Base-by-base conservation (phyloP, 2,329 filamentous ascomycete genomes). In the Fusarium buxicola region DNA sequence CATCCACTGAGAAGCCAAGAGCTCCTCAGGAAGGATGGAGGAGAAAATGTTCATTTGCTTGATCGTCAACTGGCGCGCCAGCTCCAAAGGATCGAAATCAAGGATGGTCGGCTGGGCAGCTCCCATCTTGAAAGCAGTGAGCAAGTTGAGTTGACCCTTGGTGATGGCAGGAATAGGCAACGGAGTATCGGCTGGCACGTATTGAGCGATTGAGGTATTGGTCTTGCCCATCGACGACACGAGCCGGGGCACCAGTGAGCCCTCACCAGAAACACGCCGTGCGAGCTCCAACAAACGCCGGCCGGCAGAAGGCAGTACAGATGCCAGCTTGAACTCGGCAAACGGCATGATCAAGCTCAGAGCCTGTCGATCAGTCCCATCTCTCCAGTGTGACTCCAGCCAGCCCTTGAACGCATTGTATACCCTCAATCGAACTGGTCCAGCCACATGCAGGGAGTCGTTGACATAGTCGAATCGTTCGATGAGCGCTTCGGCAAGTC, bases 351-450 rank as follows among this genome's bases (percentile, higher is more conserved):
- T 96, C 44, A 91, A 80, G 1, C 84, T 81, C 8, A 99, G 81
- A 2, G 94, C 92, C 11, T 87, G 84, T 49, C 86, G 86, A 73
- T 99, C 95, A 10, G 89, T 88, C 57, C 92, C 87, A 63, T 92
- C 87, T 43, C 91, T 88, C 94, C 95, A 99, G 76, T 99, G 93
- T 7, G 91, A 95, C 78, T 98, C 95, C 16, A 99, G 81, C 95
- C 95, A 99, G 36, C 92, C 91, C 77, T 99, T 99, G 83, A 99
- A 92, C 54, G 93, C 89, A 74, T 99, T 98, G 81, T 96, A 98
- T 2, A 98, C 92, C 47, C 95, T 88, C 43, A 99, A 81, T 46
- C 94, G 89, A 18, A 98, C 94, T 0, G 94, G 92, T 3, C 84
- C 86, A 18, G 93, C 89, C 62, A 94, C 78, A 56, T 88, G 85